These are phyloP conservation scores for Talaromyces sp. DNA, from an alignment of 2,329 filamentous ascomycete species.

Conservation along the genomic window DNA sequence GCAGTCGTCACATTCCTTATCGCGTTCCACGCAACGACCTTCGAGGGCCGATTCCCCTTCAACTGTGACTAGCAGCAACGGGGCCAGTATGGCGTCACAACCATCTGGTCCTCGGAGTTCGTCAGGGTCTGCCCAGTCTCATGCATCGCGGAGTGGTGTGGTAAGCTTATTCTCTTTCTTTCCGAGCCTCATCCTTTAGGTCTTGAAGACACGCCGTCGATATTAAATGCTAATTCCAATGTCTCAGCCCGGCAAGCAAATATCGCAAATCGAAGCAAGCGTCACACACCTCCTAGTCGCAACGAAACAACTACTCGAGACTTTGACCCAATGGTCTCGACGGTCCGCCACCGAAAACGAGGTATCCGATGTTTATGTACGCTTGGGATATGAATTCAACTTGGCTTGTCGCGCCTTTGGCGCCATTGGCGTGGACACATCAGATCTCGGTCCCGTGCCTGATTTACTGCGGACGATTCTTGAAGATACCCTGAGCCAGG, in stretches of 20 bases:
- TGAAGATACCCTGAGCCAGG: conserved; percentile 93
- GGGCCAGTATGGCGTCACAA: conserved; percentile 51
- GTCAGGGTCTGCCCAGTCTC: conserved; percentile 64
- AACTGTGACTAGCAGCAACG: conserved; percentile 51
- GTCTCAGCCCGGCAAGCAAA: conserved; percentile 64
- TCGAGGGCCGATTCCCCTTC: conserved; percentile 58
- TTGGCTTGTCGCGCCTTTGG: conserved; percentile 96
- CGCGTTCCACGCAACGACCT: conserved; percentile 57
- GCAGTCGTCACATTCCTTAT: conserved; percentile 24
- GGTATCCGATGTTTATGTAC: conserved; percentile 97
- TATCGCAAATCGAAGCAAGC: conserved; percentile 98
- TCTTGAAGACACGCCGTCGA: neutral
- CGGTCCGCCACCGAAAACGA: conserved; percentile 87
- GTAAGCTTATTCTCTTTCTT: conserved; percentile 51
- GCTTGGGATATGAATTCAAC: conserved; percentile 97
- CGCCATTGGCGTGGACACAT: conserved; percentile 93
- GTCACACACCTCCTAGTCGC: conserved; percentile 96
- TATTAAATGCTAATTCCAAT: conserved; percentile 14
- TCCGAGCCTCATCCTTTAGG: neutral
- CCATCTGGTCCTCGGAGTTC: conserved; percentile 63
- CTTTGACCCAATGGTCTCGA: conserved; percentile 95
- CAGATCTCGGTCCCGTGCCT: conserved; percentile 90
- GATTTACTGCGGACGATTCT: conserved; percentile 86
- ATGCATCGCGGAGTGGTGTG: conserved; percentile 55
- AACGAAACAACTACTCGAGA: conserved; percentile 96